Base-by-base conservation (phyloP, 108 stramenopile species). In the Fragilariopsis cylindrus region DNA sequence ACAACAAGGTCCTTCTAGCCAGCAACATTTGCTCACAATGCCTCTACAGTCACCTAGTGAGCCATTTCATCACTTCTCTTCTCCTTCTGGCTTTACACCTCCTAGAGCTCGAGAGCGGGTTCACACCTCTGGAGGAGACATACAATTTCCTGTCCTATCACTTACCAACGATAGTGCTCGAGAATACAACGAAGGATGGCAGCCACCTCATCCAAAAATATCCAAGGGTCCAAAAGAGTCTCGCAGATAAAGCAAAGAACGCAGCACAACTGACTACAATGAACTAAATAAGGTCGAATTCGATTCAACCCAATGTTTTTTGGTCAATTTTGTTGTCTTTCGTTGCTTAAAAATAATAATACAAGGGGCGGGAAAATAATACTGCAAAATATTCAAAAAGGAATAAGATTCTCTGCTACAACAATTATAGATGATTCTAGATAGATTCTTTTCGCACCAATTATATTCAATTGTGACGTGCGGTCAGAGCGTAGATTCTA, bases 1-100 rank as follows among this genome's bases (percentile, higher is more conserved):
- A 8, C 79, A 73, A 45, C 79, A 69, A 12, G 70, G 74, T 15
- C 79, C 79, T 8, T 67, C 65, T 11, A 58, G 44, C 42, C 73
- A 66, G 16, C 67, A 75, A 48, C 54, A 66, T 11, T 48, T 80
- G 53, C 54, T 80, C 60, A 75, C 60, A 19, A 80, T 80, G 79
- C 79, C 79, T 11, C 49, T 80, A 4, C 79, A 80, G 47, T 80
- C 79, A 5, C 79, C 79, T 5, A 74, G 21, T 50, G 70, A 71
- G 52, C 15, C 44, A 13, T 65, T 68, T 39, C 45, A 21, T 30
- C 67, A 60, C 45, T 49, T 72, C 12, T 64, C 71, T 13, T 78
- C 77, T 5, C 71, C 77, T 46, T 46, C 77, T 60, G 79, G 79
- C 16, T 73, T 73, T 57, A 55, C 79, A 21, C 79, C 79, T 13